A percentile compares a stretch with the other conserved stretches of the same genome.
Evolutionary conservation across 1,284 basidiomycete genomes (phyloP).

Genomic region (Pyrrhoderma lamaoense): DNA sequence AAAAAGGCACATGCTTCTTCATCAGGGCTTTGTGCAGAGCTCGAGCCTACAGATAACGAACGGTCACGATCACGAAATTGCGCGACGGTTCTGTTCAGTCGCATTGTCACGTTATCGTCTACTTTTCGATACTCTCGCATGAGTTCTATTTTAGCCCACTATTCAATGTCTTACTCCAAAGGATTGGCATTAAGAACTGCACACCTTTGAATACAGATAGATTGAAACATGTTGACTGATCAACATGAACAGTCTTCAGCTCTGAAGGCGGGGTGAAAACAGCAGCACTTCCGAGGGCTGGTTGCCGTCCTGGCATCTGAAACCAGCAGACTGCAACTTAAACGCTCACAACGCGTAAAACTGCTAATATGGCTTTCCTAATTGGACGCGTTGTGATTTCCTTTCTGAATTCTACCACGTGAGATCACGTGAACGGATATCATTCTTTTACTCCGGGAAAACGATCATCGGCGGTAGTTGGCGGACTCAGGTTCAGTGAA

Average conservation of each 20-base stretch:
- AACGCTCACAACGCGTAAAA: too few species aligned
- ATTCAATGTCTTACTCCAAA: neutral
- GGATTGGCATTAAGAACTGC: conserved; percentile 17
- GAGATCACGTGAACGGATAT: too few species aligned
- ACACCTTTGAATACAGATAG: conserved; percentile 79
- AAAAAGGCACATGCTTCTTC: conserved; percentile 72
- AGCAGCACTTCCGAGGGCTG: conserved; percentile 57
- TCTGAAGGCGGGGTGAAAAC: conserved; percentile 52
- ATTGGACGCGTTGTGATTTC: too few species aligned
- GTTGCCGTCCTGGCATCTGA: conserved; percentile 44
- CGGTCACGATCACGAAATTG: conserved; percentile 71
- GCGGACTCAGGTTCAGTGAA: too few species aligned
- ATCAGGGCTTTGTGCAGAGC: conserved; percentile 44
- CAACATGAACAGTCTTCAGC: conserved; percentile 52
- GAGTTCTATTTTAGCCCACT: conserved; percentile 47
- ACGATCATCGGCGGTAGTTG: too few species aligned
- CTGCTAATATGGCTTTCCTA: too few species aligned
- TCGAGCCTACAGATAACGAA: conserved; percentile 26
- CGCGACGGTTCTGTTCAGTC: conserved; percentile 77
- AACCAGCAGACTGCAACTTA: too few species aligned
- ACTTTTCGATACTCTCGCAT: conserved; percentile 79
- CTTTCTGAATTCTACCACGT: too few species aligned
- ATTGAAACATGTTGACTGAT: conserved; percentile 68
- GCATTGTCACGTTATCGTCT: conserved; percentile 79
- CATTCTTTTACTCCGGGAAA: too few species aligned